Evolutionary conservation across 805 yeast genomes (phyloP), one percentile per base, ranked within the genome.

Genomic region (Zygosaccharomyces siamensis): DNA sequence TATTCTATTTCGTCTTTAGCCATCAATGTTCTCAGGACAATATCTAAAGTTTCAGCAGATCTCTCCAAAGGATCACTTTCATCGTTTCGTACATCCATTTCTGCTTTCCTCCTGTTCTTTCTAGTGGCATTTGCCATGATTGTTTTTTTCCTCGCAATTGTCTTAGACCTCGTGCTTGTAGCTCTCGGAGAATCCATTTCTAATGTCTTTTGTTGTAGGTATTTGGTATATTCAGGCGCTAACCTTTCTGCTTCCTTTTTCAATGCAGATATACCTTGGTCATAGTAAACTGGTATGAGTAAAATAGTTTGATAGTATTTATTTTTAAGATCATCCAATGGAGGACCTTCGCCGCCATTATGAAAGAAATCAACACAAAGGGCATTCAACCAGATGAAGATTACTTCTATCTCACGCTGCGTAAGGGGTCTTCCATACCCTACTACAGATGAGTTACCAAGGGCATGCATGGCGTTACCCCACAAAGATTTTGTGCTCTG

Each of bases 281-380:
- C 86, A 58, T 86, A 86, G 58, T 79, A 80, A 0, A 76, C 80
- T 2, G 89, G 86, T 7, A 86, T 72, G 24, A 83, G 64, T 51
- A 84, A 66, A 21, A 87, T 64, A 36, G 80, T 76, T 62, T 85
- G 87, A 61, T 84, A 88, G 31, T 77, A 75, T 27, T 74, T 77
- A 49, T 79, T 78, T 52, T 81, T 82, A 57, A 88, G 68, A 6
- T 77, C 78, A 51, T 77, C 80, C 27, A 86, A 56, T 1, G 88
- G 77, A 0, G 93, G 93, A 0, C 96, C 96, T 30, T 83, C 83
- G 0, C 95, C 95, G 39, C 78, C 82, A 58, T 86, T 82, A 63
- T 88, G 80, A 68, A 89, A 88, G 61, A 87, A 88, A 50, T 82
- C 90, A 42, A 77, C 63, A 46, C 88, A 77, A n/a, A 85, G 64